Conservation (phyloP, 805 yeast species). For the Metschnikowia hibisci region DNA sequence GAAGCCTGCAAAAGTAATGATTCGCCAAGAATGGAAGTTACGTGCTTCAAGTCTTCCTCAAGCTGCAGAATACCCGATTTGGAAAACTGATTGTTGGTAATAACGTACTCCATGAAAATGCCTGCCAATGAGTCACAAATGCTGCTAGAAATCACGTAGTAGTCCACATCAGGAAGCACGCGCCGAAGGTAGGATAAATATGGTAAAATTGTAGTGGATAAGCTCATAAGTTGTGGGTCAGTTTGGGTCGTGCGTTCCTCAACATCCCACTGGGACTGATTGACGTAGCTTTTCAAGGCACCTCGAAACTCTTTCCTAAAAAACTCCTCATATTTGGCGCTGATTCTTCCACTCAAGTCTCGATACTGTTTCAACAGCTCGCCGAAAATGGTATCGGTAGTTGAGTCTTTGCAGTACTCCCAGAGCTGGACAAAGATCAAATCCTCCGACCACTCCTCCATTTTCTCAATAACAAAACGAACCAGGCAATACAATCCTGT, state of each 20-base stretch:
- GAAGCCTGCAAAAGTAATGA: slow-evolving; percentile 18
- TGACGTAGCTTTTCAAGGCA: slow-evolving; percentile 35
- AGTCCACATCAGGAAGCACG: slow-evolving; percentile 28
- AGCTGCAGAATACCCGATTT: slow-evolving; percentile 32
- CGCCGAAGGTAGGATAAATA: slow-evolving; percentile 24
- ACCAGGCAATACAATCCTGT: slow-evolving; percentile 35
- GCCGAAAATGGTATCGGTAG: slow-evolving; percentile 29
- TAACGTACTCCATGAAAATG: slow-evolving; percentile 34
- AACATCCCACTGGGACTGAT: slow-evolving; percentile 33
- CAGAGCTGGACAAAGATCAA: slow-evolving; percentile 39
- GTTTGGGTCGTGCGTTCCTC: slow-evolving; percentile 10
- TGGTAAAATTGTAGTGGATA: slow-evolving; percentile 24
- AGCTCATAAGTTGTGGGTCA: slow-evolving; percentile 22
- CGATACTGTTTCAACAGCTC: slow-evolving; percentile 22
- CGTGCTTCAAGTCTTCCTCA: slow-evolving; percentile 25
- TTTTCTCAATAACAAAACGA: slow-evolving; percentile 24
- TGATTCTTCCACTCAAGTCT: slow-evolving; percentile 17
- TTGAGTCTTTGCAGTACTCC: slow-evolving; percentile 27
- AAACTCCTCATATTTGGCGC: slow-evolving; percentile 26
- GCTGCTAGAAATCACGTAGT: slow-evolving; percentile 25
- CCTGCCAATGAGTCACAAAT: slow-evolving; percentile 25
- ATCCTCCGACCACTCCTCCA: slow-evolving; percentile 39
- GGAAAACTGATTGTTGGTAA: slow-evolving; percentile 38
- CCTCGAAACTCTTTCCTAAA: slow-evolving; percentile 31
- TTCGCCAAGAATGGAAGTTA: slow-evolving; percentile 17